Conservation (phyloP, 257 asterid genomes). For the Solanum pimpinellifolium region DNA sequence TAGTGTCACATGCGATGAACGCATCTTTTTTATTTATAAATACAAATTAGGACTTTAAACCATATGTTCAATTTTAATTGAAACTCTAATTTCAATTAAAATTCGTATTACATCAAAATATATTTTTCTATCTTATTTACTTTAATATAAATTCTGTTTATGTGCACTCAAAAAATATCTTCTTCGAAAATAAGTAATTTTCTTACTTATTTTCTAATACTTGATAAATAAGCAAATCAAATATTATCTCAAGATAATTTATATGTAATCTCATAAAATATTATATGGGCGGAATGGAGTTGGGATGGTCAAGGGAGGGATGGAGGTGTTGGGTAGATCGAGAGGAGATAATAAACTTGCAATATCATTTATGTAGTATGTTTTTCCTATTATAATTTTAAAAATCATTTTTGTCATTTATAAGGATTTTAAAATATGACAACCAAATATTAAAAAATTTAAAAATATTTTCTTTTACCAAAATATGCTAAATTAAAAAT, state of each 20-base stretch:
- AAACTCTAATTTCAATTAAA: too few relatives aligned
- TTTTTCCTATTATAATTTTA: too few relatives aligned
- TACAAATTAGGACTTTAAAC: too few relatives aligned
- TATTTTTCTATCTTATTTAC: too few relatives aligned
- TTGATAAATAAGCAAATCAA: too few relatives aligned
- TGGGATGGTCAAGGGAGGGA: not conserved
- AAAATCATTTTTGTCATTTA: too few relatives aligned
- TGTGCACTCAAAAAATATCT: not conserved
- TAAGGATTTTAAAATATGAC: not conserved
- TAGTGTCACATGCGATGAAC: not conserved
- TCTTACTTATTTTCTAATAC: not conserved
- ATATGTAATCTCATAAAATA: not conserved
- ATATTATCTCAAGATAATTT: not conserved
- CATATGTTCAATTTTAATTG: rapidly evolving
- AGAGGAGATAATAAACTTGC: not conserved
- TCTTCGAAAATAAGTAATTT: too few relatives aligned
- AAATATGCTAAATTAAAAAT: too few relatives aligned
- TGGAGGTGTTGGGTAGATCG: not conserved
- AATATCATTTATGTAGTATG: too few relatives aligned
- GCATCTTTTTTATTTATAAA: not conserved
- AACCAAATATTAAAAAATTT: not conserved
- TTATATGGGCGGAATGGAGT: not conserved
- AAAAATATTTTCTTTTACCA: too few relatives aligned
- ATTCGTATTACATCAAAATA: not conserved
- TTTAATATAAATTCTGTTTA: too few relatives aligned